phyloP scores from a whole-genome alignment of 2,329 filamentous ascomycete species.

The Exserohilum rostratum region DNA sequence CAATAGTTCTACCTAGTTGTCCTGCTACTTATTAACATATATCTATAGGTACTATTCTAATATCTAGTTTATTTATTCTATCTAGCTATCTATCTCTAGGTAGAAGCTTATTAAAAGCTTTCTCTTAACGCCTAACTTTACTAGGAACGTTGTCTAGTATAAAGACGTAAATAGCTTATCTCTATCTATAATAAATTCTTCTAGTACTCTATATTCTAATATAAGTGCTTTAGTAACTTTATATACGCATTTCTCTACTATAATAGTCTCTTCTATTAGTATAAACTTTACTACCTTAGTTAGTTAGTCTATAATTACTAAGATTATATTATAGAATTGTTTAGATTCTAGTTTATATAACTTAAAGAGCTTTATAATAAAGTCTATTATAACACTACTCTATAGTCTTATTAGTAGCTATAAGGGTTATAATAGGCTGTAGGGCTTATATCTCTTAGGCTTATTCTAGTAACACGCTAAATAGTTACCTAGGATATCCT shows the following conservation, averaged over 20 bases:
- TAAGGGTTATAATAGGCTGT: neutral
- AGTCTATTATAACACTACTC: neutral
- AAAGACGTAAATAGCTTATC: neutral
- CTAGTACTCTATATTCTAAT: neutral
- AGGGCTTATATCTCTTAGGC: neutral
- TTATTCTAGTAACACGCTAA: neutral
- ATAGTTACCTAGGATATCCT: neutral
- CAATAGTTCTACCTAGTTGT: neutral
- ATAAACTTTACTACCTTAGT: neutral
- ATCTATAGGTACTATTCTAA: neutral
- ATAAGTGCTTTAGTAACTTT: neutral
- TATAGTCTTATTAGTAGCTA: neutral
- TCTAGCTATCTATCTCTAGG: neutral
- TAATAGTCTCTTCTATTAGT: neutral
- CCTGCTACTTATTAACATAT: neutral
- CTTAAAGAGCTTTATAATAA: neutral
- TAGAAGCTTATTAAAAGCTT: neutral
- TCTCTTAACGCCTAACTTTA: neutral
- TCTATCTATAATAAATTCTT: neutral
- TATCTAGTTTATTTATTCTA: neutral
- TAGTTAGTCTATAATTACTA: neutral
- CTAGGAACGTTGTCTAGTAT: constrained; percentile 1
- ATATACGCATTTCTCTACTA: neutral
- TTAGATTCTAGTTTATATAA: neutral
- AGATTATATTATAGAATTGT: neutral